A percentile compares a stretch with the other conserved stretches of the same genome.
phyloP scores from a whole-genome alignment of 331 rosid species.

The Quercus lobata region DNA sequence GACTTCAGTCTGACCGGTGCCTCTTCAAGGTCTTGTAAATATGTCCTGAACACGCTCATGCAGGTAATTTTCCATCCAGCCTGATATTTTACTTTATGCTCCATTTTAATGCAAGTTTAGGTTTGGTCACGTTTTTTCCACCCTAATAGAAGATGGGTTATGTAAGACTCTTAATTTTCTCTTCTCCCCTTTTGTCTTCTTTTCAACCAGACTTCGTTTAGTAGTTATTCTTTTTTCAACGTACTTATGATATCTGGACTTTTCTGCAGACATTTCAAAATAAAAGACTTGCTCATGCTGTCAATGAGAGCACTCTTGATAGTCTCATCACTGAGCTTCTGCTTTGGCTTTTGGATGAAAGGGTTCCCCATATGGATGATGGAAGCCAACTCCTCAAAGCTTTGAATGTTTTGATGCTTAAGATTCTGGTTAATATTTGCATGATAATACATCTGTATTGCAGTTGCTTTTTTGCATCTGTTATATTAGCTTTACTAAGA shows the following conservation, averaged over 20 bases:
- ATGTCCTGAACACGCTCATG: conserved; percentile 96
- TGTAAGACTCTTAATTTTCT: not conserved
- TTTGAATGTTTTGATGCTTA: conserved; percentile 93
- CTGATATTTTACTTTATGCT: conserved; percentile 4
- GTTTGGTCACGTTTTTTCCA: not conserved
- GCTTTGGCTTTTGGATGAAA: conserved; percentile 98
- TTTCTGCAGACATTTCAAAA: conserved; percentile 85
- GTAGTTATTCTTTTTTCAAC: not conserved
- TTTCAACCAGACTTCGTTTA: not conserved
- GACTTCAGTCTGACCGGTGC: conserved; percentile 97
- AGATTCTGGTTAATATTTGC: conserved; percentile 69
- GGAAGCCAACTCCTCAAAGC: conserved; percentile 98
- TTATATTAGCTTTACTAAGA: conserved; percentile 5
- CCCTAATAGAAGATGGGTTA: too few relatives aligned
- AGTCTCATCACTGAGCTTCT: conserved; percentile 94
- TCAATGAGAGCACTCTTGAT: conserved; percentile 86
- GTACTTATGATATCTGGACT: conserved; percentile 6
- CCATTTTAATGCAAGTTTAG: not conserved
- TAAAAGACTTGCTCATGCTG: conserved; percentile 89
- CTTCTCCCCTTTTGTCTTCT: not conserved
- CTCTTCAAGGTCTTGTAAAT: conserved; percentile 95
- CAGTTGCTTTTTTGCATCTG: not conserved
- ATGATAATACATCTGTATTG: not conserved
- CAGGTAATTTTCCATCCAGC: conserved; percentile 47
- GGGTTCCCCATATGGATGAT: conserved; percentile 98